Evolutionary conservation across 75 land plant genomes (phyloP).

Genomic region (Selaginella tamariscina): DNA sequence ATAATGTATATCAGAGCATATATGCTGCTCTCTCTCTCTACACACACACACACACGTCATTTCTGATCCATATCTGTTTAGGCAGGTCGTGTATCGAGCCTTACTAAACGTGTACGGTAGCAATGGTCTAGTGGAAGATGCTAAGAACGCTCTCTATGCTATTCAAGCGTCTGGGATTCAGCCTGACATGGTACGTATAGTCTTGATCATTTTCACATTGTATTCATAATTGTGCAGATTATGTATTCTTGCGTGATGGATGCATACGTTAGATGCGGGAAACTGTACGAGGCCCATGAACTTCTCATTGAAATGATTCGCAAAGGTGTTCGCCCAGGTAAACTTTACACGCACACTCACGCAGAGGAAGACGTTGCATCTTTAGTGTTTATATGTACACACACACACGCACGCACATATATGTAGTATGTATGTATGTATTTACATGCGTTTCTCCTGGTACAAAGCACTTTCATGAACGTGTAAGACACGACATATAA

Average conservation of each 20-base stretch:
- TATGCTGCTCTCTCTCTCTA: neutral
- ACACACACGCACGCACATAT: too few species aligned
- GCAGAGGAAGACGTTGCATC: too few species aligned
- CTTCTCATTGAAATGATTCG: conserved; percentile 43
- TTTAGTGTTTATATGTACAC: too few species aligned
- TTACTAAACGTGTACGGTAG: conserved; percentile 70
- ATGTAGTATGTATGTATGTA: too few species aligned
- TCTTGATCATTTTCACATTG: neutral
- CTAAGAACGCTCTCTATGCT: conserved; percentile 45
- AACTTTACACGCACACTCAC: neutral
- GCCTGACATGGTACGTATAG: conserved; percentile 25
- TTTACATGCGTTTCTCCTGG: too few species aligned
- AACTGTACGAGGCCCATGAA: conserved; percentile 41
- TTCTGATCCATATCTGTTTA: too few species aligned
- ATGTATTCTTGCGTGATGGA: conserved; percentile 76
- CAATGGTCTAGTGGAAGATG: conserved; percentile 51
- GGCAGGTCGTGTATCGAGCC: conserved; percentile 72
- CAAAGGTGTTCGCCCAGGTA: conserved; percentile 58
- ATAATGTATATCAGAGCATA: neutral
- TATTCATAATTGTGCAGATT: conserved; percentile 34
- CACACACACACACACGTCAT: too few species aligned
- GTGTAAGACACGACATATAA: too few species aligned
- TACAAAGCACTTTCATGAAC: too few species aligned
- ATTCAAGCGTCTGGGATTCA: conserved; percentile 41
- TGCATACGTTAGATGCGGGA: conserved; percentile 56